phyloP scores from a whole-genome alignment of 2,329 filamentous ascomycete species.

The Sphaceloma murrayae region DNA sequence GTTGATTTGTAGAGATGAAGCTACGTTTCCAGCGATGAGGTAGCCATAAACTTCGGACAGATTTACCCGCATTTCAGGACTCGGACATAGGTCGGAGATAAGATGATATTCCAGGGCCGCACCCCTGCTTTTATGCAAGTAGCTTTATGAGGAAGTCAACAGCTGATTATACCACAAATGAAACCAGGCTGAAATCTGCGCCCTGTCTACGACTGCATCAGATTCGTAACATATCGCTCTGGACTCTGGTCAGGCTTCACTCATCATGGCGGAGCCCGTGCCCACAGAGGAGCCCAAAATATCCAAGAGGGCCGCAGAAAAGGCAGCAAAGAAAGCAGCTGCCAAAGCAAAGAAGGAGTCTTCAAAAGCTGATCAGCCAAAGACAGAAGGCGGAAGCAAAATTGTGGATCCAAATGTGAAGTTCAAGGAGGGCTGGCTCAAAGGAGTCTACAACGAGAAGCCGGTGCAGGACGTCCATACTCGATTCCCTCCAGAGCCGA shows the following conservation, averaged over 20 bases:
- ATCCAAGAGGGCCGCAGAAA: conserved; percentile 42
- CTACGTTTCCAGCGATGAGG: conserved; percentile 11
- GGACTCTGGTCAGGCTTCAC: no score
- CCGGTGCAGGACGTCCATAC: conserved; percentile 38
- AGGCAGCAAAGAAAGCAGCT: conserved; percentile 42
- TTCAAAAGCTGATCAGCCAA: conserved; percentile 29
- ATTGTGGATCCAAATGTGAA: conserved; percentile 32
- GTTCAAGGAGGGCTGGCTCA: conserved; percentile 43
- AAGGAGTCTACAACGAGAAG: conserved; percentile 43
- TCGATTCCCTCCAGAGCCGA: conserved; percentile 55
- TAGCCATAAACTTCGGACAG: conserved; percentile 8
- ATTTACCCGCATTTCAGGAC: not conserved
- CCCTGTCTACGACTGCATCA: no score
- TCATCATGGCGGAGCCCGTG: conserved; percentile 25
- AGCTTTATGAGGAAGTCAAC: not conserved
- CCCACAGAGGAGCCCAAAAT: conserved; percentile 27
- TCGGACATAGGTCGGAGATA: conserved; percentile 9
- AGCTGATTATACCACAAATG: no score
- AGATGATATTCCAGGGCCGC: not conserved
- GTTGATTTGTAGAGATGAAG: conserved; percentile 4
- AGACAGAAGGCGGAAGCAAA: conserved; percentile 20
- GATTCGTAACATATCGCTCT: no score
- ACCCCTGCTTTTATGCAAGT: no score
- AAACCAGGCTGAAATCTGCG: no score
- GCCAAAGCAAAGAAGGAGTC: conserved; percentile 37